Conservation (phyloP, 106 monocot species). For the Acanthochlamys bracteata region DNA sequence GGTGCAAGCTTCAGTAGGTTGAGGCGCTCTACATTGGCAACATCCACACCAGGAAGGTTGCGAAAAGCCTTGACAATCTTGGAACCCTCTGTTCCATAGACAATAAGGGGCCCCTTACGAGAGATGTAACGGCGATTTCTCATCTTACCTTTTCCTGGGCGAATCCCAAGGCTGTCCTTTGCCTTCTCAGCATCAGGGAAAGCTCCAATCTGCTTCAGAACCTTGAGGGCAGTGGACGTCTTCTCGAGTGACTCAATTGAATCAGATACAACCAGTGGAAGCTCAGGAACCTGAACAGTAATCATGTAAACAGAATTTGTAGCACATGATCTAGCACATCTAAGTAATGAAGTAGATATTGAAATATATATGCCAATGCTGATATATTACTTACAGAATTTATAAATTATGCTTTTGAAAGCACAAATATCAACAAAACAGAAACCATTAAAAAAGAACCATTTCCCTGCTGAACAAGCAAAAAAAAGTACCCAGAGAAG, state of each 20-base stretch:
- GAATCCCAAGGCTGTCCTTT: constrained; percentile 28
- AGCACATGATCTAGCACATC: too few species aligned
- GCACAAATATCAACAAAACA: too few species aligned
- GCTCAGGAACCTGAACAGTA: too few species aligned
- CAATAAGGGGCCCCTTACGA: constrained; percentile 28
- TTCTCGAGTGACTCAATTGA: constrained; percentile 51
- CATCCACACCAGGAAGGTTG: constrained; percentile 78
- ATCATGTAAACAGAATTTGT: too few species aligned
- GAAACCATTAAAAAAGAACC: too few species aligned
- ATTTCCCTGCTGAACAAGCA: too few species aligned
- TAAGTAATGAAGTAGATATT: too few species aligned
- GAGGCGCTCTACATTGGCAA: constrained; percentile 68
- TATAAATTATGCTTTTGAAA: too few species aligned
- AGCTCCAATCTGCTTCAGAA: constrained; percentile 64
- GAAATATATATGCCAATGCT: too few species aligned
- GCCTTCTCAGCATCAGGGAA: constrained; percentile 69
- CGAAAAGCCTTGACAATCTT: constrained; percentile 74
- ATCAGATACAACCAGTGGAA: background rate
- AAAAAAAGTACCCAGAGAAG: too few species aligned
- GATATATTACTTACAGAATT: too few species aligned
- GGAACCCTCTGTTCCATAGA: constrained; percentile 37
- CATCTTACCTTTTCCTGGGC: constrained; percentile 80
- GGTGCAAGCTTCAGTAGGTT: constrained; percentile 60
- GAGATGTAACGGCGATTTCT: constrained; percentile 37
- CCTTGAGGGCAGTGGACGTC: constrained; percentile 55